A percentile compares a stretch with the other conserved stretches of the same genome.
phyloP scores from a whole-genome alignment of 2,329 filamentous ascomycete species.

The Xylariaceae sp. region DNA sequence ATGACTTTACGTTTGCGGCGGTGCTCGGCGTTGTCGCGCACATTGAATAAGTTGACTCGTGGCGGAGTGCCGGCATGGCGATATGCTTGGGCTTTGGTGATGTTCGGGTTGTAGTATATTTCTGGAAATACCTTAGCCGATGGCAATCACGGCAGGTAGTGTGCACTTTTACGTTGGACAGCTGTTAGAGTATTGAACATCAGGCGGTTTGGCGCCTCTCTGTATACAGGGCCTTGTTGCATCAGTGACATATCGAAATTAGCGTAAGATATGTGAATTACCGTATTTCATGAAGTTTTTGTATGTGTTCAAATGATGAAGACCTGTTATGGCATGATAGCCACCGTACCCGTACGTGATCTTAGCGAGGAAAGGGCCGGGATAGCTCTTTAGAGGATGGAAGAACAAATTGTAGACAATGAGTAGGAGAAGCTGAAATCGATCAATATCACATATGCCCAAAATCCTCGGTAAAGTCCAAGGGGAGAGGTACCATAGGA shows the following conservation, averaged over 20 bases:
- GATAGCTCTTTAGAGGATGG: background rate
- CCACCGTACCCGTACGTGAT: background rate
- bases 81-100: constrained; percentile 7
- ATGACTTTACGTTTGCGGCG: constrained; percentile 12
- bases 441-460: no score
- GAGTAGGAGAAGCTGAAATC: no score
- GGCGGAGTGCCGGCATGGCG: background rate
- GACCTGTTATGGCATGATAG: background rate
- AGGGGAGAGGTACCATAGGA: no score
- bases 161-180: constrained; percentile 12
- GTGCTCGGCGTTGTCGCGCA: constrained; percentile 10
- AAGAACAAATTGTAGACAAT: background rate
- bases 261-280: no score
- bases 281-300: background rate
- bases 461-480: no score
- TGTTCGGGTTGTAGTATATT: constrained; percentile 11
- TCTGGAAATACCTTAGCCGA: no score
- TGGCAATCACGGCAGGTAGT: no score
- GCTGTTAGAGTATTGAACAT: constrained; percentile 15
- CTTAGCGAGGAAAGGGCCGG: background rate
- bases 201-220: constrained; percentile 11
- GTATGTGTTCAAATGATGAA: background rate
- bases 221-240: constrained; percentile 6
- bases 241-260: no score
- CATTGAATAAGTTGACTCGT: constrained; percentile 3